phyloP scores from a whole-genome alignment of 345 rosid genomes.

The Durio zibethinus region DNA sequence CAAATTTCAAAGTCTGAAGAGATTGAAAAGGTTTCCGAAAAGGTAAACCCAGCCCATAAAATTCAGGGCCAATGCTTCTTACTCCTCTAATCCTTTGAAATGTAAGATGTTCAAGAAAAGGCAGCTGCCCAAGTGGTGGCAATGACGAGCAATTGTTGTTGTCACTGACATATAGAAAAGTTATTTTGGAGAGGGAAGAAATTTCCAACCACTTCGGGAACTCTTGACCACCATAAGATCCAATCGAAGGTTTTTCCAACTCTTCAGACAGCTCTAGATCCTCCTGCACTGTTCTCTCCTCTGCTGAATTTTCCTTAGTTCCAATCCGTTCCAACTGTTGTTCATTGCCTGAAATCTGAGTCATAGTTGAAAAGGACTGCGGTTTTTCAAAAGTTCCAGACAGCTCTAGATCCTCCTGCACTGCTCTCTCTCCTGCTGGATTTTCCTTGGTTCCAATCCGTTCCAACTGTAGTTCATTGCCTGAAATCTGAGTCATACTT shows the following conservation, averaged over 20 bases:
- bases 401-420: too few species aligned
- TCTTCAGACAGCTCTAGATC: not conserved
- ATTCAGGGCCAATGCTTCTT: slow-evolving; percentile 20
- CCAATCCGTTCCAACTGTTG: too few species aligned
- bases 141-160: not conserved
- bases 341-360: too few species aligned
- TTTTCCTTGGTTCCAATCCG: too few species aligned
- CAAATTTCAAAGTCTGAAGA: slow-evolving; percentile 13
- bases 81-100: slow-evolving; percentile 20
- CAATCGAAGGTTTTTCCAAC: not conserved
- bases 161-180: not conserved
- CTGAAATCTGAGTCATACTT: too few species aligned
- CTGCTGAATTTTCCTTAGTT: too few species aligned
- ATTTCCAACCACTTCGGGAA: not conserved
- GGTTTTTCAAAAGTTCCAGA: too few species aligned
- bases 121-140: slow-evolving; percentile 27
- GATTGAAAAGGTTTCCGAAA: slow-evolving; percentile 16
- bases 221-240: not conserved
- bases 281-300: too few species aligned
- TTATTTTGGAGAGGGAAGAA: not conserved
- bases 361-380: too few species aligned
- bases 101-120: slow-evolving; percentile 16
- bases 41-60: slow-evolving; percentile 6
- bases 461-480: too few species aligned
- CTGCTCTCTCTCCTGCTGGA: too few species aligned